Base-by-base conservation (phyloP, 1,284 basidiomycete genomes). In the Rhodotorula sp. region DNA sequence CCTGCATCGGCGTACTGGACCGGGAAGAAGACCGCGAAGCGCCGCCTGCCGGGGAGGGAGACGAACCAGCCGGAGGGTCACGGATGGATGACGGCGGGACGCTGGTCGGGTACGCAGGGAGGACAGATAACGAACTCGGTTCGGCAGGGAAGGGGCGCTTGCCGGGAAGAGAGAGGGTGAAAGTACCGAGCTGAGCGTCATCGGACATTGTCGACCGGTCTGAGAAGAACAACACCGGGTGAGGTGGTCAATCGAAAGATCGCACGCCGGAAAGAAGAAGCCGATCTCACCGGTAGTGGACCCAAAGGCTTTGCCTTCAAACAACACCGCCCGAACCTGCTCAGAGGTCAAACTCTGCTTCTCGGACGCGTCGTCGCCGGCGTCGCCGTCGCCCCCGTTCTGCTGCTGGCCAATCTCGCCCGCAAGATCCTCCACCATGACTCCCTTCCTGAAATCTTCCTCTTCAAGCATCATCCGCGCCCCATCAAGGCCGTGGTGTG, bases 361-460 rank as follows among this genome's bases (percentile, higher is more conserved):
- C 29, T 59, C 67, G 42, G 54, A 26, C 14, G 60, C 67, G 2
- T 51, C 26, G 18, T 51, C 46, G 42, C 30, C 37, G 3, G 42
- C 48, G 22, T 46, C 45, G 48, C n/a, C 37, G 1, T 29, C 60
- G 4, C 24, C 33, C 33, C 20, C 30, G 20, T 29, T 18, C 57
- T 42, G 54, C 45, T 17, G 42, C 14, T n/a, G n/a, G n/a, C 15
- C 24, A 37, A 3, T 4, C 20, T 26, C 66, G 29, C 53, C 66
- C 5, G 54, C 61, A 4, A 65, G 46, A 0, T 72, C 66, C 51
- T 75, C 70, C 0, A 77, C 60, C 29, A 33, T n/a, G 17, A 77
- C 74, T 2, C 77, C 77, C 29, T 49, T 66, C 45, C 49, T 62
- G 56, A 77, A 77, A 4, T 72, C 68, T 18, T 77, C 73, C 56